phyloP scores from a whole-genome alignment of 2,329 filamentous ascomycete species.

The Colletotrichum sp. region DNA sequence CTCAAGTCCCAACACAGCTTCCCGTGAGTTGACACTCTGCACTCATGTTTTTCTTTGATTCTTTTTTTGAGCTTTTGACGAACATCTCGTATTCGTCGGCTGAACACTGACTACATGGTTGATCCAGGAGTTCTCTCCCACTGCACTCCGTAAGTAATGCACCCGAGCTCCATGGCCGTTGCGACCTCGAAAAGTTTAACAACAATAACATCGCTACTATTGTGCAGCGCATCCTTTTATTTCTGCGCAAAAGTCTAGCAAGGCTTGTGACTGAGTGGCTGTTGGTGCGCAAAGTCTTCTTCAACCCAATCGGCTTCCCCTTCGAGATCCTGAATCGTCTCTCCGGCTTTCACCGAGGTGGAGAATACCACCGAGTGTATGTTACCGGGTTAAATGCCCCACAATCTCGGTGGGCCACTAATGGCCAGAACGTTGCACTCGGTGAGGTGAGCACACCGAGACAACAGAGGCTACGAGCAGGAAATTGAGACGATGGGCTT shows the following conservation, averaged over 20 bases:
- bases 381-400: background rate
- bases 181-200: background rate
- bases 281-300: background rate
- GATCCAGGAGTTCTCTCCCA: background rate
- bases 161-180: background rate
- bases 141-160: background rate
- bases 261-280: background rate
- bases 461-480: background rate
- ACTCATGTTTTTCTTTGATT: background rate
- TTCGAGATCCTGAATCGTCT: background rate
- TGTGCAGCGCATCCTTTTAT: background rate
- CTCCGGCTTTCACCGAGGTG: background rate
- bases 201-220: background rate
- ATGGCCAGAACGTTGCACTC: background rate
- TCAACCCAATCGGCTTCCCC: background rate
- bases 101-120: background rate
- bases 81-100: background rate
- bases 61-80: background rate
- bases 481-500: background rate
- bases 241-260: rapidly evolving
- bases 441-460: background rate
- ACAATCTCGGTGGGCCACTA: background rate
- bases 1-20: background rate
- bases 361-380: background rate
- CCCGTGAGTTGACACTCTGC: background rate